Percentiles rank a stretch among this genome's conserved stretches.
phyloP scores from a whole-genome alignment of 176 grass and related monocot species.

The Lolium rigidum region DNA sequence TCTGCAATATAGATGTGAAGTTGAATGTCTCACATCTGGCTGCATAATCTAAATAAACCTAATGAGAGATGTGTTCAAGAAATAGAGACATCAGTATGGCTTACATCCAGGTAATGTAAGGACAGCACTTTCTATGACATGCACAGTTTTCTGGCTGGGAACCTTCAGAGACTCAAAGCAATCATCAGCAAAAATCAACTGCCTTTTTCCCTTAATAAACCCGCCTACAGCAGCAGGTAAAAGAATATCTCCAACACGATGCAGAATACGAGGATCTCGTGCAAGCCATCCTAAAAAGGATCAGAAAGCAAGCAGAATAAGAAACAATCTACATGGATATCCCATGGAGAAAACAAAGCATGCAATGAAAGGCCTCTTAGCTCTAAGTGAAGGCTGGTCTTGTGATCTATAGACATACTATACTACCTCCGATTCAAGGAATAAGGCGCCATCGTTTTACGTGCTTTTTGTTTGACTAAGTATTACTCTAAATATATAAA shows the following conservation, averaged over 20 bases:
- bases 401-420: slow-evolving; percentile 10
- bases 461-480: too few species aligned
- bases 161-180: slow-evolving; percentile 73
- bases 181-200: slow-evolving; percentile 87
- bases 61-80: slow-evolving; percentile 26
- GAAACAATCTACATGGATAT: slow-evolving; percentile 11
- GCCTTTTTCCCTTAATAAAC: slow-evolving; percentile 67
- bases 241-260: slow-evolving; percentile 73
- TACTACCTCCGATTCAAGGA: too few species aligned
- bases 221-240: slow-evolving; percentile 62
- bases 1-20: slow-evolving; percentile 54
- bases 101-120: slow-evolving; percentile 77
- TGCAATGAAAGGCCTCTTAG: slow-evolving; percentile 14
- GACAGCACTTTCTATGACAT: slow-evolving; percentile 77
- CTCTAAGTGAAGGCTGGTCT: slow-evolving; percentile 5
- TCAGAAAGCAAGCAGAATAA: slow-evolving; percentile 35
- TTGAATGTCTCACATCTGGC: background rate
- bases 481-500: too few species aligned
- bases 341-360: background rate
- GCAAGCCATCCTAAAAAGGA: slow-evolving; percentile 87
- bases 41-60: slow-evolving; percentile 17
- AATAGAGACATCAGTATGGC: slow-evolving; percentile 36
- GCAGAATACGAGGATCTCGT: slow-evolving; percentile 75
- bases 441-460: too few species aligned
- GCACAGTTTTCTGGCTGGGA: slow-evolving; percentile 74